Evolutionary conservation across 1,284 basidiomycete genomes (phyloP).

Genomic region (Pyrrhoderma noxium): DNA sequence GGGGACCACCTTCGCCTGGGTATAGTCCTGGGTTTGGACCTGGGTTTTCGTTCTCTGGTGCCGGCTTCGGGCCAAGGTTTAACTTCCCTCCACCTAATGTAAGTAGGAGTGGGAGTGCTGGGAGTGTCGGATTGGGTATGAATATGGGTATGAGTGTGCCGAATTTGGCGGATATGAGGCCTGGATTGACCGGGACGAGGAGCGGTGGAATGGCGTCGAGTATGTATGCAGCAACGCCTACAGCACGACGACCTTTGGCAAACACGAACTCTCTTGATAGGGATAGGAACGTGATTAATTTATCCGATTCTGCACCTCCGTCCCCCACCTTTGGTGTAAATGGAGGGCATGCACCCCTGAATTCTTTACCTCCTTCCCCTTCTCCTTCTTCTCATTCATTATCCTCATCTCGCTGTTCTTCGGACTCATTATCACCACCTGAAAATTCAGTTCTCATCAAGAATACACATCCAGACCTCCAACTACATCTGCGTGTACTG

Average conservation of each 20-base stretch:
- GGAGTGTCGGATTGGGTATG: constrained; percentile 27
- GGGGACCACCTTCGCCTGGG: constrained; percentile 49
- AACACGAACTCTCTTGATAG: constrained; percentile 1
- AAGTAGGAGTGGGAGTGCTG: constrained; percentile 38
- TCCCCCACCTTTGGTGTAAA: not conserved
- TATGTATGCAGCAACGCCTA: constrained; percentile 10
- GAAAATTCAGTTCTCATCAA: constrained; percentile 16
- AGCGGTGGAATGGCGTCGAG: constrained; percentile 8
- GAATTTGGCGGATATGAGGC: constrained; percentile 32
- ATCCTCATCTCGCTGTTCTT: not conserved
- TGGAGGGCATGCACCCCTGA: too few species aligned
- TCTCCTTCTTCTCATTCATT: not conserved
- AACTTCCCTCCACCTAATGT: constrained; percentile 20
- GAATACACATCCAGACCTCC: constrained; percentile 56
- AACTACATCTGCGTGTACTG: constrained; percentile 65
- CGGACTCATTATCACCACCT: not conserved
- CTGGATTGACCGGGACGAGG: constrained; percentile 11
- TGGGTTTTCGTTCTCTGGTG: too few species aligned
- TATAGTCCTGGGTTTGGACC: too few species aligned
- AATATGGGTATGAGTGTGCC: constrained; percentile 26
- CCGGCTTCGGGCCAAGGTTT: too few species aligned
- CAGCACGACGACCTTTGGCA: too few species aligned
- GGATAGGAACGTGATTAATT: not conserved
- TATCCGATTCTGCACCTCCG: not conserved
- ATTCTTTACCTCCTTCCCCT: not conserved